A percentile compares a stretch with the other conserved stretches of the same genome.
Evolutionary conservation across 257 asterid species (phyloP).

Genomic region (Gentiana straminea): DNA sequence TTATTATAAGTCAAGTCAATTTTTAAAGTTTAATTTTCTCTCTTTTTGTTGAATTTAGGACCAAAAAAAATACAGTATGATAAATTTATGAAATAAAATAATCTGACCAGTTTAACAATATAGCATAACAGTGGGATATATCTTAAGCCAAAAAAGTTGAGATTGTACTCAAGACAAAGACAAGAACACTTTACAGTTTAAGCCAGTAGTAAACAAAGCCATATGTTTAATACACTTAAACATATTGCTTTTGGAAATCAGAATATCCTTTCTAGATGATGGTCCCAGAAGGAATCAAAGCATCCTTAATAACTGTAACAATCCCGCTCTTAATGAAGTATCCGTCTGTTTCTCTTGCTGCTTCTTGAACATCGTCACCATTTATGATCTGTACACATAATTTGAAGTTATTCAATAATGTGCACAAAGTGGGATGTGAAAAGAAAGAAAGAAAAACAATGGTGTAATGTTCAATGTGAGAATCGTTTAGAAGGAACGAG

Average conservation of each 20-base stretch:
- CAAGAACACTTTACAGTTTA: not conserved
- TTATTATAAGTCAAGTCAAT: too few species aligned
- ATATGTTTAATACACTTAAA: too few species aligned
- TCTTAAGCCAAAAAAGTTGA: conserved; percentile 1
- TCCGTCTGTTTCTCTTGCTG: conserved; percentile 90
- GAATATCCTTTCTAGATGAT: conserved; percentile 31
- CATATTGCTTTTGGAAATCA: not conserved
- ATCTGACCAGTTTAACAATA: conserved; percentile 4
- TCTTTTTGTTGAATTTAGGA: too few species aligned
- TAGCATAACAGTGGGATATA: not conserved
- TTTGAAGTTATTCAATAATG: not conserved
- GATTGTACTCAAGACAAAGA: not conserved
- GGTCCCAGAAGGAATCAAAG: conserved; percentile 63
- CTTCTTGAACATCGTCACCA: conserved; percentile 74
- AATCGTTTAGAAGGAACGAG: not conserved
- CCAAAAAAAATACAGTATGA: too few species aligned
- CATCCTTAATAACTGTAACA: conserved; percentile 85
- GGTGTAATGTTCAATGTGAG: too few species aligned
- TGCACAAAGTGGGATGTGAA: not conserved
- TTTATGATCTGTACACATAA: conserved; percentile 46
- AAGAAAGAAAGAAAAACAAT: too few species aligned
- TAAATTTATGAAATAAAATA: too few species aligned
- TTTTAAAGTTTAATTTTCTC: too few species aligned
- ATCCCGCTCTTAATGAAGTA: conserved; percentile 93
- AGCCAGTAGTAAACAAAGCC: too few species aligned